Conservation (phyloP, 2,329 filamentous ascomycete genomes). For the Fusarium buharicum region DNA sequence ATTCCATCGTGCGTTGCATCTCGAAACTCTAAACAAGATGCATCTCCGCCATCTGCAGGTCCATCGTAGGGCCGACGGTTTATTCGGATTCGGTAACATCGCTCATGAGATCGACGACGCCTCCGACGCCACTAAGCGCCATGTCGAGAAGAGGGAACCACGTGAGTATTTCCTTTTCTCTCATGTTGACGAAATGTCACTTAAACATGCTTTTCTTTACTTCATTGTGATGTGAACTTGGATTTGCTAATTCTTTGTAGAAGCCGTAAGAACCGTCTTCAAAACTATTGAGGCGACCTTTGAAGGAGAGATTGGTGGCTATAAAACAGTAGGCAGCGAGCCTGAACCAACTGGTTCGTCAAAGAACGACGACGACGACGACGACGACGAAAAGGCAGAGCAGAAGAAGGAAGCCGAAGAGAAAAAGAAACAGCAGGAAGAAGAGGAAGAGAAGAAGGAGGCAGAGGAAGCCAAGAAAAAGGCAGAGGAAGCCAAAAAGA, state of each 20-base stretch:
- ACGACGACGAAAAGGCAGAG: conserved; percentile 18
- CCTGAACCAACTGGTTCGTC: conserved; percentile 27
- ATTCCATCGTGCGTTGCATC: background rate
- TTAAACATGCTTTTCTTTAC: background rate
- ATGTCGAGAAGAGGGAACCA: conserved; percentile 30
- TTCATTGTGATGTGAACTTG: background rate
- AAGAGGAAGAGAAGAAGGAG: conserved; percentile 27
- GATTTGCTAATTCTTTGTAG: conserved; percentile 31
- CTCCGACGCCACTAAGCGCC: conserved; percentile 19
- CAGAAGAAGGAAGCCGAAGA: conserved; percentile 28
- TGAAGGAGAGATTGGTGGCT: conserved; percentile 57
- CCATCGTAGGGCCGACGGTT: conserved; percentile 43
- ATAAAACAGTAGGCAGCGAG: conserved; percentile 49
- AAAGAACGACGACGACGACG: conserved; percentile 10
- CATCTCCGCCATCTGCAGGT: conserved; percentile 44
- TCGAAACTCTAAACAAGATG: conserved; percentile 42
- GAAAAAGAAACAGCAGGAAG: conserved; percentile 21
- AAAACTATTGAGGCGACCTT: conserved; percentile 56
- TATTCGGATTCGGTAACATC: conserved; percentile 46
- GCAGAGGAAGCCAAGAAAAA: conserved; percentile 35
- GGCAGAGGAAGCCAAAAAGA: conserved; percentile 16
- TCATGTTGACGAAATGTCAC: background rate
- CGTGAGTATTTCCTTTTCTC: conserved; percentile 13
- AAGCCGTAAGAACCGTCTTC: conserved; percentile 54
- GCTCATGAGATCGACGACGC: conserved; percentile 34